A percentile compares a stretch with the other conserved stretches of the same genome.
phyloP scores from a whole-genome alignment of 257 asterid species.

The Vinca minor region DNA sequence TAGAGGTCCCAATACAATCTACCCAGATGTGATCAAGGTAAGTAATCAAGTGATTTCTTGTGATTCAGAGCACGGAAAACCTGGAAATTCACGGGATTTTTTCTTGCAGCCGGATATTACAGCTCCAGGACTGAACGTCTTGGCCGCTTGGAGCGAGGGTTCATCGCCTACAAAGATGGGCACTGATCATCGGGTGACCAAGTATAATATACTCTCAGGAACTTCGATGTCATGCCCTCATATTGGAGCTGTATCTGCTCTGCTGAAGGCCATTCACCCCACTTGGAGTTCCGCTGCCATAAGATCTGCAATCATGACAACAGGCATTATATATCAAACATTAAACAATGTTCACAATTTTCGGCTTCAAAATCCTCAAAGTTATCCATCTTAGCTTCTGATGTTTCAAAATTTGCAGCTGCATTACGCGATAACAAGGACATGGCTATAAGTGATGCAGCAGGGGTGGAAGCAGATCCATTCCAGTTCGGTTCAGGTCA shows the following conservation, averaged over 20 bases:
- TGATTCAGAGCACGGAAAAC: neutral
- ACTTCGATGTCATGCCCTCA: constrained; percentile 98
- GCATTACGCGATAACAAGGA: constrained; percentile 45
- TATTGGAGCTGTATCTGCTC: constrained; percentile 61
- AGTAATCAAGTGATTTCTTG: neutral
- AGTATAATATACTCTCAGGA: constrained; percentile 67
- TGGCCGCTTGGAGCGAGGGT: constrained; percentile 97
- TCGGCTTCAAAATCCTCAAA: neutral
- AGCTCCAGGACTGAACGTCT: constrained; percentile 76
- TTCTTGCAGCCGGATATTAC: constrained; percentile 75
- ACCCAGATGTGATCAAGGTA: constrained; percentile 39
- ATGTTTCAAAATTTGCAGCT: constrained; percentile 33
- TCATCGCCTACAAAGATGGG: constrained; percentile 63
- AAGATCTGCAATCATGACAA: constrained; percentile 76
- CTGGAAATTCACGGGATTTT: neutral
- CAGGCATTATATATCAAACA: constrained; percentile 34
- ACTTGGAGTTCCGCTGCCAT: constrained; percentile 90
- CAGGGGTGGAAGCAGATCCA: constrained; percentile 63
- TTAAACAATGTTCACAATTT: neutral
- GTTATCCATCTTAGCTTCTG: neutral
- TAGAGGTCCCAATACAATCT: constrained; percentile 35
- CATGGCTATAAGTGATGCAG: constrained; percentile 41
- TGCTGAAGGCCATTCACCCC: constrained; percentile 81
- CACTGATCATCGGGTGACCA: constrained; percentile 45
- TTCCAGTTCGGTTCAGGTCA: constrained; percentile 86